These are phyloP conservation scores for Leccinum truebloodii DNA, from an alignment of 768 basidiomycete genomes.

Conservation along the genomic window DNA sequence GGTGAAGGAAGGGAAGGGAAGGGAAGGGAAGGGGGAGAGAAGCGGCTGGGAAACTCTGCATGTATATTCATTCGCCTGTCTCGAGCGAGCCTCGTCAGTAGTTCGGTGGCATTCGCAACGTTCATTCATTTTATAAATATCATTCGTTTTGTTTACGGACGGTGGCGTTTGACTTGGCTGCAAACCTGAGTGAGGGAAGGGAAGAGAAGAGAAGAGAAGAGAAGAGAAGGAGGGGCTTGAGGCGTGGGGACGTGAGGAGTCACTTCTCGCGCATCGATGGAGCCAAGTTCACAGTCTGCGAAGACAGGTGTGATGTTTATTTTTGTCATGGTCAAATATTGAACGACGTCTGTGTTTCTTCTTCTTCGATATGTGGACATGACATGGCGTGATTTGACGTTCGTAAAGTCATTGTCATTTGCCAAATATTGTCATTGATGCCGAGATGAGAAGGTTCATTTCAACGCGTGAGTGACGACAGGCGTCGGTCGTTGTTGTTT, in stretches of 20 bases:
- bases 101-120: conserved; percentile 15
- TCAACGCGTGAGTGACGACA: not conserved
- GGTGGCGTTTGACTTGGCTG: conserved; percentile 5
- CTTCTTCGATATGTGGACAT: not conserved
- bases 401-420: not conserved
- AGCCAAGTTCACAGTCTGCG: not conserved
- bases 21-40: not conserved
- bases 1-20: not conserved
- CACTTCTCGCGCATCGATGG: not conserved
- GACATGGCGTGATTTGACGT: not conserved
- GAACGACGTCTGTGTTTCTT: conserved; percentile 8
- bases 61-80: conserved; percentile 12
- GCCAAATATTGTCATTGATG: not conserved
- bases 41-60: not conserved
- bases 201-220: not conserved
- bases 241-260: not conserved
- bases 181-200: not conserved
- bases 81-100: conserved; percentile 2
- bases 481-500: not conserved
- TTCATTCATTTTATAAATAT: conserved; percentile 31
- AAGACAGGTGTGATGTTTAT: not conserved
- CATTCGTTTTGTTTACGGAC: conserved; percentile 21
- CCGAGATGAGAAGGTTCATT: not conserved
- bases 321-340: conserved; percentile 1
- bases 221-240: not conserved